phyloP scores from a whole-genome alignment of 2,329 filamentous ascomycete genomes.

The Fusarium anthophilum region DNA sequence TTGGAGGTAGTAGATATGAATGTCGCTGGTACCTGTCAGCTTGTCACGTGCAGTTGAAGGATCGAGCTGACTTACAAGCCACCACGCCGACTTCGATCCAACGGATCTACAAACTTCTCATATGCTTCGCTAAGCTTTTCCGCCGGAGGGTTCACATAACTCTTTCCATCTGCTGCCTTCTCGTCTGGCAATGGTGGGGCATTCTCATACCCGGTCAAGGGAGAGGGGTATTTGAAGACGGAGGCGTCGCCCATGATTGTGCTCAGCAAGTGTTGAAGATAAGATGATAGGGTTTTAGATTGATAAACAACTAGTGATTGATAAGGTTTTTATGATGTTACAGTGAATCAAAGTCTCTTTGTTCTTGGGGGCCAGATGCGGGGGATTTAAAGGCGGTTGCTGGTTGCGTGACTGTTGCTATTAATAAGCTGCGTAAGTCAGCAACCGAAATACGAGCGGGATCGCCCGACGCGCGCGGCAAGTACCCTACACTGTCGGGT shows the following conservation, averaged over 20 bases:
- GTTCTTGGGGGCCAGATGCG: background rate
- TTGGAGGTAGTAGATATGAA: slow-evolving; percentile 86
- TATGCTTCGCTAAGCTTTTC: slow-evolving; percentile 74
- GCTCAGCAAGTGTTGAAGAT: too few relatives aligned
- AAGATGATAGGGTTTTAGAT: fast-evolving
- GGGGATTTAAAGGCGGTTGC: background rate
- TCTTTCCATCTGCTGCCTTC: slow-evolving; percentile 78
- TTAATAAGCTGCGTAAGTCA: background rate
- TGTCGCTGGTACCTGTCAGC: slow-evolving; percentile 60
- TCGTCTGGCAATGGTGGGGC: slow-evolving; percentile 67
- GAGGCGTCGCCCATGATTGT: slow-evolving; percentile 30
- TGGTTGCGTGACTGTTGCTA: background rate
- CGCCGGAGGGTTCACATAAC: slow-evolving; percentile 72
- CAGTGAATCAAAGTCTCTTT: background rate
- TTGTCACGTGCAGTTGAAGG: fast-evolving
- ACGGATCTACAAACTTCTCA: slow-evolving; percentile 71
- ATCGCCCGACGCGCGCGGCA: background rate
- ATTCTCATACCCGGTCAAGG: slow-evolving; percentile 66
- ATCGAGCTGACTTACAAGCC: slow-evolving; percentile 70
- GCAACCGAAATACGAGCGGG: background rate
- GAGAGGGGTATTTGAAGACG: slow-evolving; percentile 52
- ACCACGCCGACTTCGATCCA: slow-evolving; percentile 60
- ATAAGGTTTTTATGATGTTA: background rate
- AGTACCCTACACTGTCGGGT: background rate
- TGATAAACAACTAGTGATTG: fast-evolving